Base-by-base conservation (phyloP, 495 filamentous ascomycete genomes). In the Penicillium angulare region DNA sequence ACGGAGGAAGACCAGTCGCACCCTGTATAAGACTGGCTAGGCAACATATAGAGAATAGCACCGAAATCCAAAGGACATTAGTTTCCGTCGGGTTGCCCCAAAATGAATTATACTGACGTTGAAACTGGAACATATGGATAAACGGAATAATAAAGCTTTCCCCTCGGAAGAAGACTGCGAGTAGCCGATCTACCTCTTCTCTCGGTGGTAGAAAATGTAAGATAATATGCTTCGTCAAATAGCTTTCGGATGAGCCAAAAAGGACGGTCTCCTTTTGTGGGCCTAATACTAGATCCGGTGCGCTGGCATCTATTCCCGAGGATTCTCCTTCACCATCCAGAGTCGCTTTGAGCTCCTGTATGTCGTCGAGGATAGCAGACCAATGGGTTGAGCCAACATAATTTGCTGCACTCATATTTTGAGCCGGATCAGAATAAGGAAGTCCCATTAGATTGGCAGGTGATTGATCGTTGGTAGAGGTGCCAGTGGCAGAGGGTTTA, bases 381-480 rank as follows among this genome's bases (percentile, higher is more conserved):
- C 46, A 55, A 32, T 55, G 52, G 18, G 52, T 55, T 1, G 45
- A 44, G 6, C 52, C 52, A 29, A 49, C 52, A 45, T 55, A 49
- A 10, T 9, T 7, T 1, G 27, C 13, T 12, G 8, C 13, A 12
- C 13, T 12, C 8, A 31, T 9, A 6, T 12, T 31, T 31, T 31
- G 8, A 31, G 1, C 13, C 13, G 27, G 27, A 12, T 7, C 13
- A 1, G 8, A 12, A 31, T 31, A 1, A 31, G 5, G 27, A 31
- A 31, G 8, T 31, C 5, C 2, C 5, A n/a, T n/a, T n/a, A 1
- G 27, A 12, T 31, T 12, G 27, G 27, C 27, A 31, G 13, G 27
- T 31, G 27, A 31, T 7, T 31, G 8, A 12, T 31, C 1, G 8
- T 12, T 12, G 13, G 27, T 2, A 7, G 13, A 12, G 13, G 2